A percentile compares a stretch with the other conserved stretches of the same genome.
Conservation (phyloP, 805 yeast species). For the Metschnikowia sp. region DNA sequence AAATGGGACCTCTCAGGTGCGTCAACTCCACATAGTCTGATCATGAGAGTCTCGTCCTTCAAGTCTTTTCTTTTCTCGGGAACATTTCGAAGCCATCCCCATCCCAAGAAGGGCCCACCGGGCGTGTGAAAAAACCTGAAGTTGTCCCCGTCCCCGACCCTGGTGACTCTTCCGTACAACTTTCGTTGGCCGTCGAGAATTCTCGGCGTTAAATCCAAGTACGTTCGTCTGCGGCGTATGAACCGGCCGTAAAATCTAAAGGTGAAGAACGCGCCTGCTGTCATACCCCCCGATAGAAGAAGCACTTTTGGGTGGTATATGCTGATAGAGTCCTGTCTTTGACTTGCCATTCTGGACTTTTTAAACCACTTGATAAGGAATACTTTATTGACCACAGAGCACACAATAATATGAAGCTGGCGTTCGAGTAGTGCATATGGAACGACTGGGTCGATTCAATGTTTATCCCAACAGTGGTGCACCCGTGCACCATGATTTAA, state of each 20-base stretch:
- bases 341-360: too few species aligned
- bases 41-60: slow-evolving; percentile 67
- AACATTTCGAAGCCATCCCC: slow-evolving; percentile 82
- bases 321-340: slow-evolving; percentile 4
- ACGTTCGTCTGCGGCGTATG: slow-evolving; percentile 31
- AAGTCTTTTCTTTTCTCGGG: slow-evolving; percentile 52
- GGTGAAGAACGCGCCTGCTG: slow-evolving; percentile 26
- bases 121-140: slow-evolving; percentile 92
- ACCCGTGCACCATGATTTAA: too few species aligned
- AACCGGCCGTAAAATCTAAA: slow-evolving; percentile 32
- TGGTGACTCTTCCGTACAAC: slow-evolving; percentile 67
- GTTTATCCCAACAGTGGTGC: too few species aligned
- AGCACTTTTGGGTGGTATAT: slow-evolving; percentile 37
- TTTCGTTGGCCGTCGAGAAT: slow-evolving; percentile 27
- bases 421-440: too few species aligned
- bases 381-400: too few species aligned
- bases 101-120: slow-evolving; percentile 82
- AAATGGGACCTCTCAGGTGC: slow-evolving; percentile 96
- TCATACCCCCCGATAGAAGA: slow-evolving; percentile 34
- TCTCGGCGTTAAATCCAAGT: slow-evolving; percentile 36
- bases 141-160: slow-evolving; percentile 96
- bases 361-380: too few species aligned
- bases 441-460: too few species aligned
- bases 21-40: slow-evolving; percentile 88
- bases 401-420: too few species aligned